Evolutionary conservation across 2,329 filamentous ascomycete genomes (phyloP).

Genomic region (Trichoderma sp.): DNA sequence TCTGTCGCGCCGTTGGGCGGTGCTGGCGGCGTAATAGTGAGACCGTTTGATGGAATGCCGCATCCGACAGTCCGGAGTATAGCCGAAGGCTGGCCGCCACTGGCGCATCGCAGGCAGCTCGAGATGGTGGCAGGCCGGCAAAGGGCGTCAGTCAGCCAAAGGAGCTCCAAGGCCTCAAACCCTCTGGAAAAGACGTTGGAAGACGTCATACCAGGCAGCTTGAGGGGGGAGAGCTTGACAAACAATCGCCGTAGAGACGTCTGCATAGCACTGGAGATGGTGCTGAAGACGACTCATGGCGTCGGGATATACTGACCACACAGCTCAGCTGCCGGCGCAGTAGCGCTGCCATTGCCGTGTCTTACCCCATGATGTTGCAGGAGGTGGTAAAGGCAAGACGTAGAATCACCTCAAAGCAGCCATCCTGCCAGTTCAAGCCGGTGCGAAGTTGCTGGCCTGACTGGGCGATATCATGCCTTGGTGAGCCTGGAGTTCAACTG

Average conservation of each 20-base stretch:
- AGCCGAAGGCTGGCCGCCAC: slow-evolving; percentile 24
- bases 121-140: slow-evolving; percentile 23
- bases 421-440: background rate
- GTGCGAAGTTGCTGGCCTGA: slow-evolving; percentile 18
- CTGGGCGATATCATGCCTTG: slow-evolving; percentile 4
- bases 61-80: slow-evolving; percentile 8
- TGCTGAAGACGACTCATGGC: slow-evolving; percentile 4
- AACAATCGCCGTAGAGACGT: background rate
- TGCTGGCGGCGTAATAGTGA: slow-evolving; percentile 13
- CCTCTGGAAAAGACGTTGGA: background rate
- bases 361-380: slow-evolving; percentile 3
- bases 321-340: background rate
- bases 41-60: background rate
- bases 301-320: slow-evolving; percentile 21
- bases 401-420: background rate
- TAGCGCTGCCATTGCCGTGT: slow-evolving; percentile 8
- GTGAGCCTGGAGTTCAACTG: slow-evolving; percentile 24
- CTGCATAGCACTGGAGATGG: background rate
- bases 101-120: slow-evolving; percentile 24
- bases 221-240: background rate
- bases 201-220: background rate
- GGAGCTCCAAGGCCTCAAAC: slow-evolving; percentile 1
- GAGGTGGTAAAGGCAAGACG: background rate
- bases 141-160: slow-evolving; percentile 14
- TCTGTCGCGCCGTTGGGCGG: background rate